A percentile compares a stretch with the other conserved stretches of the same genome.
Conservation (phyloP, 225 moss, liverwort and hornwort genomes). For the Ulota crispa region DNA sequence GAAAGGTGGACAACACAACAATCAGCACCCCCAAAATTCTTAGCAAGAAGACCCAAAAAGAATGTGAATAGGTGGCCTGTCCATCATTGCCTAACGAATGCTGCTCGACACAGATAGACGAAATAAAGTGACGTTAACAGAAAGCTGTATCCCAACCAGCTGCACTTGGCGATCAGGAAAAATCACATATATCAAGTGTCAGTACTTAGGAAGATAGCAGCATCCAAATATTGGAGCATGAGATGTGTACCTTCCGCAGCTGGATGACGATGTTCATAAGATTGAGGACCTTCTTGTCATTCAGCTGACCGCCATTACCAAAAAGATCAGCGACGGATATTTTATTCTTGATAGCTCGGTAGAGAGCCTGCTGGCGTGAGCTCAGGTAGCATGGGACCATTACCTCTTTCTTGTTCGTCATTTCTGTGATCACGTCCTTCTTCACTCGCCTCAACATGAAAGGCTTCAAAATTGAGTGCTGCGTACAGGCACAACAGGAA, state of each 20-base stretch:
- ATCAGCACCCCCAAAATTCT: not conserved
- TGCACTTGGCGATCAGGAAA: not conserved
- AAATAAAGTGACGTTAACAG: too few relatives aligned
- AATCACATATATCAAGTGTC: not conserved
- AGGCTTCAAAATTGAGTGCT: slow-evolving; percentile 92
- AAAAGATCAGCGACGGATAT: slow-evolving; percentile 88
- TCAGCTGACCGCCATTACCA: slow-evolving; percentile 77
- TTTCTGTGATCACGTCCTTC: slow-evolving; percentile 91
- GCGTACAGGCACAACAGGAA: slow-evolving; percentile 1
- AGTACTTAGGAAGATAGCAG: not conserved
- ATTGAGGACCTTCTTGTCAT: slow-evolving; percentile 83
- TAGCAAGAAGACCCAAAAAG: not conserved
- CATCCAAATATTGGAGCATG: not conserved
- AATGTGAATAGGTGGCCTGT: not conserved
- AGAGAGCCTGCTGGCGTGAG: slow-evolving; percentile 88
- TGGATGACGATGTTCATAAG: slow-evolving; percentile 97
- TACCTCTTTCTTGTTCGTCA: slow-evolving; percentile 92
- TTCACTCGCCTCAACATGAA: slow-evolving; percentile 94
- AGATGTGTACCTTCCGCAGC: slow-evolving; percentile 71
- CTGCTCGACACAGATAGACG: not conserved
- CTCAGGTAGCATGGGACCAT: slow-evolving; percentile 81
- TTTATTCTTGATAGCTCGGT: slow-evolving; percentile 86
- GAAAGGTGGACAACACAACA: not conserved
- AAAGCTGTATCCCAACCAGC: not conserved
- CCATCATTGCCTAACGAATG: not conserved